Conservation (phyloP, 2,329 filamentous ascomycete species). For the Clarireedia homoeocarpa region DNA sequence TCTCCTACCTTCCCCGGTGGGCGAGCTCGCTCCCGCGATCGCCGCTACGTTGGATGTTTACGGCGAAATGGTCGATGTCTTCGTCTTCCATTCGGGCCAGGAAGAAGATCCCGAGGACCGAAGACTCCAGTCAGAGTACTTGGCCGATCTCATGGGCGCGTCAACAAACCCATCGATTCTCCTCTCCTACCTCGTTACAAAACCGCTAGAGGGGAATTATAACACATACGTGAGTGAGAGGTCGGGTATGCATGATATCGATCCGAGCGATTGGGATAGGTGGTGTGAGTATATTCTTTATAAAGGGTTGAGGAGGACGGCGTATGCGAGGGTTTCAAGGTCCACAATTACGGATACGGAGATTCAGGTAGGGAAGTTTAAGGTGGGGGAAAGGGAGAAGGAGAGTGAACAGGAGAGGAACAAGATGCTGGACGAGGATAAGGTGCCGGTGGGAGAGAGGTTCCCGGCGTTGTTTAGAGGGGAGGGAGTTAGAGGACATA, state of each 20-base stretch:
- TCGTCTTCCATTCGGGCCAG: conserved; percentile 97
- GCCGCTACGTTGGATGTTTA: conserved; percentile 95
- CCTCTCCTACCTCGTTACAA: conserved; percentile 86
- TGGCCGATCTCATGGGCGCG: conserved; percentile 80
- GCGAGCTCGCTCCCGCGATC: conserved; percentile 91
- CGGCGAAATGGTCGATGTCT: conserved; percentile 81
- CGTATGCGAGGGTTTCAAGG: conserved; percentile 83
- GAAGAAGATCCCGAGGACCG: conserved; percentile 94
- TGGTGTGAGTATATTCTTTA: conserved; percentile 99
- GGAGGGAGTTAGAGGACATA: conserved; percentile 78
- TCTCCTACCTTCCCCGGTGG: conserved; percentile 84
- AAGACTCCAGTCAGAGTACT: conserved; percentile 76
- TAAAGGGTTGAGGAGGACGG: conserved; percentile 76
- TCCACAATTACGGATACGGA: conserved; percentile 96
- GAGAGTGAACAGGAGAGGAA: conserved; percentile 51
- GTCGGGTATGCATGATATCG: conserved; percentile 93
- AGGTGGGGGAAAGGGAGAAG: conserved; percentile 65
- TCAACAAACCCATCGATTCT: conserved; percentile 74
- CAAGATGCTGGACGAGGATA: conserved; percentile 54
- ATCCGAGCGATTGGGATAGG: conserved; percentile 85
- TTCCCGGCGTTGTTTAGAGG: conserved; percentile 84
- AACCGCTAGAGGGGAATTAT: conserved; percentile 88
- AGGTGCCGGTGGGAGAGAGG: conserved; percentile 67
- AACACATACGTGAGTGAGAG: conserved; percentile 83
- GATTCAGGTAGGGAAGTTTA: conserved; percentile 92